A percentile compares a stretch with the other conserved stretches of the same genome.
These are phyloP conservation scores for Candida maltosa DNA, from an alignment of 805 yeast genomes.

Conservation along the genomic window DNA sequence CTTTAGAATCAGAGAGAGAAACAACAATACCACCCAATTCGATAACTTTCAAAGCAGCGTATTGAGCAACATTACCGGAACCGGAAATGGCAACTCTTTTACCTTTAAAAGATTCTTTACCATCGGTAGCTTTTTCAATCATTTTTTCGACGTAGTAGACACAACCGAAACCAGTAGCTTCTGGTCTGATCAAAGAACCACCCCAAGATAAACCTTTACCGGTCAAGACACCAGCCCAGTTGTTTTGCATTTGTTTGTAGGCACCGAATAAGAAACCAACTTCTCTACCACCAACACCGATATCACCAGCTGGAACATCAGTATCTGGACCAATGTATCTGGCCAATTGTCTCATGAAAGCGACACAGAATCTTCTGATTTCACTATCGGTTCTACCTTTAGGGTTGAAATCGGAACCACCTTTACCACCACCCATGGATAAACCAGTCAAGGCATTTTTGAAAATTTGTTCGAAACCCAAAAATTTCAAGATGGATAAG, in stretches of 20 bases:
- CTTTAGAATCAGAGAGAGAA: conserved; percentile 93
- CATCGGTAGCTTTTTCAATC: conserved; percentile 89
- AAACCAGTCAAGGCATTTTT: conserved; percentile 97
- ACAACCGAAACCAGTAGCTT: conserved; percentile 98
- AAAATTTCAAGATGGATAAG: conserved; percentile 89
- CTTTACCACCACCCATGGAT: conserved; percentile 99
- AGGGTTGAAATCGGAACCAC: conserved; percentile 98
- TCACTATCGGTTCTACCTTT: conserved; percentile 90
- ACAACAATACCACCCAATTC: conserved; percentile 96
- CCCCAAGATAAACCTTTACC: conserved; percentile 99
- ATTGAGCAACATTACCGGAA: conserved; percentile 98
- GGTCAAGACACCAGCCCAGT: conserved; percentile 95
- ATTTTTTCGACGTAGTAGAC: conserved; percentile 96
- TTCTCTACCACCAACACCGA: conserved; percentile 97
- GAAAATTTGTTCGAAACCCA: conserved; percentile 98
- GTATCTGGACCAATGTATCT: conserved; percentile 96
- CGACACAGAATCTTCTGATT: conserved; percentile 93
- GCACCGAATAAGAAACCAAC: conserved; percentile 96
- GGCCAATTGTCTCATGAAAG: conserved; percentile 93
- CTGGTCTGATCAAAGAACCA: conserved; percentile 98
- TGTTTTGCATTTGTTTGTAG: conserved; percentile 85
- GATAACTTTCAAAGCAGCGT: conserved; percentile 94
- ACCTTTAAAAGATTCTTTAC: conserved; percentile 87
- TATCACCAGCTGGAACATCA: conserved; percentile 99
- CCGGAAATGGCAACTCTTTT: conserved; percentile 97